These are phyloP conservation scores for Hypoxylon sp. DNA, from an alignment of 2,329 filamentous ascomycete species.

Conservation along the genomic window DNA sequence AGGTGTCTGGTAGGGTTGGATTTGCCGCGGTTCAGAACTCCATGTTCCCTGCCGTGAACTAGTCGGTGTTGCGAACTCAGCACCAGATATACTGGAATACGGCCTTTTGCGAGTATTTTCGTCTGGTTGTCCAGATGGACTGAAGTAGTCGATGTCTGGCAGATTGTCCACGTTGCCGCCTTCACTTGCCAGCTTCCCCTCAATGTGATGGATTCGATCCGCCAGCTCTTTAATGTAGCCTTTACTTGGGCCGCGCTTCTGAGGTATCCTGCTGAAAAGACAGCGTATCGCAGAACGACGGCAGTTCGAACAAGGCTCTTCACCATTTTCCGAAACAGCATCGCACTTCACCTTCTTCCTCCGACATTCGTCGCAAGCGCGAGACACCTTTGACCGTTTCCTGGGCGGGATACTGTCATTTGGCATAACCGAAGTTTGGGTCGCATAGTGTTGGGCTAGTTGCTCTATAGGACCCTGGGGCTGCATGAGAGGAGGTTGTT, in stretches of 20 bases:
- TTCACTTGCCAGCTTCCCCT: conserved; percentile 78
- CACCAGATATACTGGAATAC: conserved; percentile 57
- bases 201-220: conserved; percentile 85
- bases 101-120: conserved; percentile 57
- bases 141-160: conserved; percentile 54
- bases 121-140: conserved; percentile 62
- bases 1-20: conserved; percentile 59
- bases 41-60: conserved; percentile 62
- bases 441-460: conserved; percentile 59
- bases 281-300: conserved; percentile 81
- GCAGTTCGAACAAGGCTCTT: conserved; percentile 85
- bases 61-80: conserved; percentile 57
- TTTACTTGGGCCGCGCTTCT: conserved; percentile 91
- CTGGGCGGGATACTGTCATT: conserved; percentile 74
- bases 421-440: conserved; percentile 55
- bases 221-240: conserved; percentile 96
- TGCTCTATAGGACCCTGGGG: conserved; percentile 46
- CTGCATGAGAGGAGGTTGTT: conserved; percentile 41
- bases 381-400: conserved; percentile 88
- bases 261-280: conserved; percentile 87
- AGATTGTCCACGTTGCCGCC: conserved; percentile 58
- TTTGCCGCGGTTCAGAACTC: conserved; percentile 64
- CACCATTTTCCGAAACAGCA: conserved; percentile 79
- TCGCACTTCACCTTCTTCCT: conserved; percentile 94
- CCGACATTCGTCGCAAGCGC: conserved; percentile 90